Conservation (phyloP, 768 basidiomycete species). For the Vishniacozyma victoriae region DNA sequence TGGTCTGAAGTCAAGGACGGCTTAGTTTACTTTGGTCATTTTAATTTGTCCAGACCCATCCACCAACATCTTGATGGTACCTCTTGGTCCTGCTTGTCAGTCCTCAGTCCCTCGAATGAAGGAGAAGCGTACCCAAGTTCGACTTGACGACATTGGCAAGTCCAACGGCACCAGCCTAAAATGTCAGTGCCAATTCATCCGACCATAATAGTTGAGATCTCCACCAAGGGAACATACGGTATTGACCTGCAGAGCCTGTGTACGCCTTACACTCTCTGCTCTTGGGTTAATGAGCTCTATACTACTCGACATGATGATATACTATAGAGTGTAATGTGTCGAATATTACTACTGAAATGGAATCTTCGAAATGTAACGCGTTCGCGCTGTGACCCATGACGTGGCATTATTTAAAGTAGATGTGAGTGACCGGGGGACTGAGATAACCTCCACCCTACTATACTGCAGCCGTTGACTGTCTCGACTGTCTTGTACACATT, state of each 20-base stretch:
- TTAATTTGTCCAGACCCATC: conserved; percentile 95
- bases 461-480: too few relatives aligned
- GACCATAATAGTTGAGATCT: background rate
- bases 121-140: conserved; percentile 70
- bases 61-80: conserved; percentile 98
- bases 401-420: too few relatives aligned
- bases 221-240: conserved; percentile 27
- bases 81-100: conserved; percentile 68
- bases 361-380: too few relatives aligned
- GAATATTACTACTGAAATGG: too few relatives aligned
- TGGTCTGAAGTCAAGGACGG: background rate
- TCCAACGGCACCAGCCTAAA: conserved; percentile 86
- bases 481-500: too few relatives aligned
- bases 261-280: conserved; percentile 84
- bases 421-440: too few relatives aligned
- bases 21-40: conserved; percentile 73
- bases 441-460: too few relatives aligned
- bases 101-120: background rate
- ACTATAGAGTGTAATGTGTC: background rate
- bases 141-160: conserved; percentile 94
- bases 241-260: conserved; percentile 81
- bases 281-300: conserved; percentile 94
- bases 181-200: conserved; percentile 41
- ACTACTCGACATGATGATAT: conserved; percentile 32
- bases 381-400: too few relatives aligned